These are phyloP conservation scores for Kodamaea alishanica DNA, from an alignment of 1,139 yeast genomes.

Conservation along the genomic window DNA sequence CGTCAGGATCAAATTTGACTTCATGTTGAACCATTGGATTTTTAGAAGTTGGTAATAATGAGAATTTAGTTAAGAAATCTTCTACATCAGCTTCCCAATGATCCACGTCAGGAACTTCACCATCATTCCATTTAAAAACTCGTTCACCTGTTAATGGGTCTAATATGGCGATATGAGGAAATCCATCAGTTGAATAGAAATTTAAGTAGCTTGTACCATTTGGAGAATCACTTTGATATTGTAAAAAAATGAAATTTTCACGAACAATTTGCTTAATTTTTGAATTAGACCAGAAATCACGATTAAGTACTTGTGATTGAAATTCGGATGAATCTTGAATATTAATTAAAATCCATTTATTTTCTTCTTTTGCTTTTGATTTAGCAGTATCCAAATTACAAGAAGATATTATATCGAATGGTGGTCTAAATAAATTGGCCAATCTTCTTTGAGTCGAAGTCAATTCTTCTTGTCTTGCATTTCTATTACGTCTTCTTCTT, in stretches of 20 bases:
- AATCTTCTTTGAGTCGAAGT: conserved; percentile 67
- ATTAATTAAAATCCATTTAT: conserved; percentile 84
- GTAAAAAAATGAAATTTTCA: conserved; percentile 73
- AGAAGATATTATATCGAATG: conserved; percentile 79
- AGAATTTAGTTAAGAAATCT: conserved; percentile 58
- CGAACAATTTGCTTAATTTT: conserved; percentile 61
- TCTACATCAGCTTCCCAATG: conserved; percentile 61
- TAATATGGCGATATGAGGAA: conserved; percentile 86
- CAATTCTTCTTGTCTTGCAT: conserved; percentile 31
- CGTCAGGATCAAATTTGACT: conserved; percentile 52
- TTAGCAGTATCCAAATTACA: conserved; percentile 71
- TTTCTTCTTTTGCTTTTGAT: conserved; percentile 53
- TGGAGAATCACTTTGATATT: conserved; percentile 72
- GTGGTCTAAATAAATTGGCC: conserved; percentile 85
- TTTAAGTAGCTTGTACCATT: conserved; percentile 68
- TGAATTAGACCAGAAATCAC: conserved; percentile 88
- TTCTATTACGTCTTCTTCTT: conserved; percentile 30
- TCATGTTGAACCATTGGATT: conserved; percentile 68
- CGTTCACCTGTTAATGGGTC: conserved; percentile 97
- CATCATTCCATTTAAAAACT: conserved; percentile 63
- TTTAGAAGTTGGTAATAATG: conserved; percentile 59
- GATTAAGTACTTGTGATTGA: conserved; percentile 81
- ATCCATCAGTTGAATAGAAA: conserved; percentile 62
- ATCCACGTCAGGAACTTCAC: conserved; percentile 52
- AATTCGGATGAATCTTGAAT: conserved; percentile 84